A percentile compares a stretch with the other conserved stretches of the same genome.
These are phyloP conservation scores for Rhynchospora tenuis DNA, from an alignment of 176 grass and related monocot genomes.

Conservation along the genomic window DNA sequence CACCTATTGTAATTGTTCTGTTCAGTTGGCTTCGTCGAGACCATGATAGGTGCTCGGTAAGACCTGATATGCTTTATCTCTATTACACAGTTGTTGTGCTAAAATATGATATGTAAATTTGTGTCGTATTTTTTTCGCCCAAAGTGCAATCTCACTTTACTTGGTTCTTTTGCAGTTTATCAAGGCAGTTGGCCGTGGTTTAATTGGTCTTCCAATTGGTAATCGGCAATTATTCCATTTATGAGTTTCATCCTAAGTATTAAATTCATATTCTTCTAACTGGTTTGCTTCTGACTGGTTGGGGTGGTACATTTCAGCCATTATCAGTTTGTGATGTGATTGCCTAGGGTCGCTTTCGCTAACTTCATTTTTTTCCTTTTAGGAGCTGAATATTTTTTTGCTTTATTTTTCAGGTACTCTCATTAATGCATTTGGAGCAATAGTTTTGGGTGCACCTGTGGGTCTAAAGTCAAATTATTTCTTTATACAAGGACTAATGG, in stretches of 20 bases:
- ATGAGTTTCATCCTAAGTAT: background rate
- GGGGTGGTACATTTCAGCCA: background rate
- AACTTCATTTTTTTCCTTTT: background rate
- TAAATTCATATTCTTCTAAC: background rate
- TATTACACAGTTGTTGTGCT: no score
- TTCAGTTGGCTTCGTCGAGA: conserved; percentile 71
- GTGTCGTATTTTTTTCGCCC: background rate
- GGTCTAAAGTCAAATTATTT: conserved; percentile 38
- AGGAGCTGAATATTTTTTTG: background rate
- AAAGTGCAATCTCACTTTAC: background rate
- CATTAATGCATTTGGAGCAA: conserved; percentile 89
- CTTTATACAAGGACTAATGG: background rate
- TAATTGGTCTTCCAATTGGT: conserved; percentile 62
- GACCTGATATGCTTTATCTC: background rate
- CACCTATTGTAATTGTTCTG: conserved; percentile 49
- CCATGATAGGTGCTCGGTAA: conserved; percentile 39
- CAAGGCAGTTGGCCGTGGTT: conserved; percentile 44
- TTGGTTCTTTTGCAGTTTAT: conserved; percentile 46
- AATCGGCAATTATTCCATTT: background rate
- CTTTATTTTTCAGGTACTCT: conserved; percentile 53
- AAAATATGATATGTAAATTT: background rate
- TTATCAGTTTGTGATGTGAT: conserved; percentile 3
- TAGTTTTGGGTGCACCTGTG: conserved; percentile 83
- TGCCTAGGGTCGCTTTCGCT: background rate
- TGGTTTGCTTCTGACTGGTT: background rate